Base-by-base conservation (phyloP, 176 grass and related monocot species). In the Canna indica region DNA sequence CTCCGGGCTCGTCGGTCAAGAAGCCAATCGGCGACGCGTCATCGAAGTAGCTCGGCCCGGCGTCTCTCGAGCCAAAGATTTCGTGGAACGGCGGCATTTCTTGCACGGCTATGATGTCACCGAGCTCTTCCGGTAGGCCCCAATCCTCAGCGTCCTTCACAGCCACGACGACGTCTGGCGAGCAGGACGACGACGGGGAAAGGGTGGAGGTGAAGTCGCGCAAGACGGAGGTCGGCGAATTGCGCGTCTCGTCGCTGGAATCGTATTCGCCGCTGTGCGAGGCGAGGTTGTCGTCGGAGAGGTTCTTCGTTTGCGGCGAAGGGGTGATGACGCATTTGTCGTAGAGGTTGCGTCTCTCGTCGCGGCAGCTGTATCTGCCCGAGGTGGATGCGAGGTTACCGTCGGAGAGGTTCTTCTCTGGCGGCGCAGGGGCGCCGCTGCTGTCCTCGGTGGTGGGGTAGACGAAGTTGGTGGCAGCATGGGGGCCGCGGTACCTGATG, bases 171-270 rank as follows among this genome's bases (percentile, higher is more conserved):
- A n/a, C 0, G 22, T 2, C 50, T 3, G 5, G 4, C 18, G 22
- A 54, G 60, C 1, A 10, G 66, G 41, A 31, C 57, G 74, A 2
- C 29, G 30, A 8, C 14, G 16, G 34, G 13, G 66, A 52, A 6
- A 15, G 16, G 35, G 81, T 77, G 0, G 69, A 80, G 0, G 82
- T 47, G 63, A 77, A 86, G 0, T 74, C 82, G 47, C 93, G 83
- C n/a, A 96, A 88, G 9, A 96, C 92, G 56, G 92, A 96, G 41
- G 84, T 91, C 1, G 92, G 92, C 3, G 92, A 96, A 44, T 84
- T 75, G 20, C 83, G 86, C 0, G 92, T 88, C 41, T 96, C 91
- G 70, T 88, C 86, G 29, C 76, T 71, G 33, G 88, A 91, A 53
- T 91, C 88, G 81, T 91, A 91, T 0, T 80, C 84, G 0, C 77